Evolutionary conservation across 2,329 filamentous ascomycete species (phyloP).

Genomic region (Cladosporium sp.): DNA sequence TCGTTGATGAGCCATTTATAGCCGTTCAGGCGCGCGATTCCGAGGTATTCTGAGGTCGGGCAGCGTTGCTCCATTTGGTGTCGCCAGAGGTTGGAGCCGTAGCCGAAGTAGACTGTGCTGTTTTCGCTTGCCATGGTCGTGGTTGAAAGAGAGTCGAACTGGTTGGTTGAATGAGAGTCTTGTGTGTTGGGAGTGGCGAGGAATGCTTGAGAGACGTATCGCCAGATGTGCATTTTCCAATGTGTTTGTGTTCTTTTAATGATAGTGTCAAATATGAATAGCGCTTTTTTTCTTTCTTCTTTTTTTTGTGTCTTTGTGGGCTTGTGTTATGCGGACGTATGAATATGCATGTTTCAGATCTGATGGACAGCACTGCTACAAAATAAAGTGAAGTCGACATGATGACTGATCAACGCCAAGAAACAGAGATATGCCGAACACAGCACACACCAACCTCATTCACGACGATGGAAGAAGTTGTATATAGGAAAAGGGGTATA

Average conservation of each 20-base stretch:
- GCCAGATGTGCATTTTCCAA: slow-evolving; percentile 7
- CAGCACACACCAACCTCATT: too few relatives aligned
- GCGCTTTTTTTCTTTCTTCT: background rate
- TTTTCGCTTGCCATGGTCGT: slow-evolving; percentile 1
- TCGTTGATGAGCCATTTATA: slow-evolving; percentile 64
- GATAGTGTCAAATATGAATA: too few relatives aligned
- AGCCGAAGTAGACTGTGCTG: slow-evolving; percentile 60
- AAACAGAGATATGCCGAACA: too few relatives aligned
- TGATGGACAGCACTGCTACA: too few relatives aligned
- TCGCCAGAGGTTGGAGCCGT: slow-evolving; percentile 65
- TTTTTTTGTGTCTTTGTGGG: too few relatives aligned
- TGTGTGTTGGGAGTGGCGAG: background rate
- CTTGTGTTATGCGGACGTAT: too few relatives aligned
- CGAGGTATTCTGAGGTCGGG: slow-evolving; percentile 49
- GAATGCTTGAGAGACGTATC: slow-evolving; percentile 7
- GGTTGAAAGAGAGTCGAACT: background rate
- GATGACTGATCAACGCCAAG: too few relatives aligned
- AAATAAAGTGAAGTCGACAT: too few relatives aligned
- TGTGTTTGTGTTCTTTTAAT: too few relatives aligned
- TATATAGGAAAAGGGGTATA: slow-evolving; percentile 5
- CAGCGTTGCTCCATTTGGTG: slow-evolving; percentile 62
- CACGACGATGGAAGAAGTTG: too few relatives aligned
- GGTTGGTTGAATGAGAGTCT: background rate
- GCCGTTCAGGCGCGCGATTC: slow-evolving; percentile 51
- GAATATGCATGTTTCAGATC: too few relatives aligned